These are phyloP conservation scores for Annulohypoxylon truncatum DNA, from an alignment of 2,329 filamentous ascomycete genomes.

Conservation along the genomic window DNA sequence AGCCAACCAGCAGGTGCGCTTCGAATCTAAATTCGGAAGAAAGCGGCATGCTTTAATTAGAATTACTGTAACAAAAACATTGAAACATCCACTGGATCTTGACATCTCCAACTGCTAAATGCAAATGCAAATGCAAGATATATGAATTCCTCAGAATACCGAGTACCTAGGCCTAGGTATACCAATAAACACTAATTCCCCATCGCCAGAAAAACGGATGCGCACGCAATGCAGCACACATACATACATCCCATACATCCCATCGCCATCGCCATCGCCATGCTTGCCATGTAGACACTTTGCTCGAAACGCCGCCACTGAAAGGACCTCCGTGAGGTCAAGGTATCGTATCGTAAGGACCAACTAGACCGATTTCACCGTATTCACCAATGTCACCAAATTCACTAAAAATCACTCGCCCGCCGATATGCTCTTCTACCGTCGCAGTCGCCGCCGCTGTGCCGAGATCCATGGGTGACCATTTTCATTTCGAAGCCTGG, in stretches of 20 bases:
- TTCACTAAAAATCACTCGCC: conserved; percentile 1
- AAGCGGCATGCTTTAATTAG: not conserved
- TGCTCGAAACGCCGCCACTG: conserved; percentile 24
- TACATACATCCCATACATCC: conserved; percentile 1
- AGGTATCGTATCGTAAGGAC: conserved; percentile 20
- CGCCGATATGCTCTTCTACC: conserved; percentile 6
- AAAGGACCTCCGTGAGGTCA: not conserved
- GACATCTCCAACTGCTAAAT: not conserved
- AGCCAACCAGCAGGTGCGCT: conserved; percentile 1
- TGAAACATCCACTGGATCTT: not conserved
- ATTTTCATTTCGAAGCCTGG: not conserved
- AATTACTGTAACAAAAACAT: not conserved
- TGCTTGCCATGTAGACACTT: not conserved
- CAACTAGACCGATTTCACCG: conserved; percentile 1
- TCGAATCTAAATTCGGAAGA: not conserved
- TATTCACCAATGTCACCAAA: not conserved
- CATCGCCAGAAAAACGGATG: conserved; percentile 2
- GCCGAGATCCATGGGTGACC: conserved; percentile 6
- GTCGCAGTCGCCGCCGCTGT: conserved; percentile 4
- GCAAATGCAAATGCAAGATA: conserved; percentile 22
- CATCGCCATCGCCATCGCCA: not conserved
- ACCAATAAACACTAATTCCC: conserved; percentile 22
- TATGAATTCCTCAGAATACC: conserved; percentile 14
- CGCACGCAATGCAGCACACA: not conserved
- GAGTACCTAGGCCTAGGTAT: not conserved